Conservation (phyloP, 495 filamentous ascomycete species). For the Daldinia grandis region DNA sequence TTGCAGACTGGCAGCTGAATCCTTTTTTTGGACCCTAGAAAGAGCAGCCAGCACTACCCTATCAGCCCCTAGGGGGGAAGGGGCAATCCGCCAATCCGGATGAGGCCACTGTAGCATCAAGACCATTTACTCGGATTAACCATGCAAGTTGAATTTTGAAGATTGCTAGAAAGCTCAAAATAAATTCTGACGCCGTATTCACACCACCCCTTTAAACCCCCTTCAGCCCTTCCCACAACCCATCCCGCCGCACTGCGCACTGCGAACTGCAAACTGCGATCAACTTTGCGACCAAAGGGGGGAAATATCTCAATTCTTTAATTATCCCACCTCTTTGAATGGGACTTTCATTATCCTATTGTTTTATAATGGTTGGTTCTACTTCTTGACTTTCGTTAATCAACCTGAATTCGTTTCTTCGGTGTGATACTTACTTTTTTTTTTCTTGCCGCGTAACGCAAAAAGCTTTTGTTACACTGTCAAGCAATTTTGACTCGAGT, state of each 20-base stretch:
- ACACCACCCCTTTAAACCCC: slow-evolving; percentile 19
- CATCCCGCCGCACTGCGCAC: slow-evolving; percentile 21
- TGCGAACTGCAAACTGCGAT: neutral
- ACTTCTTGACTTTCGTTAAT: slow-evolving; percentile 60
- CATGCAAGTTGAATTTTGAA: slow-evolving; percentile 27
- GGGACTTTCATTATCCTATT: slow-evolving; percentile 43
- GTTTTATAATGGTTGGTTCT: slow-evolving; percentile 53
- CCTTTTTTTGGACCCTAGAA: slow-evolving; percentile 20
- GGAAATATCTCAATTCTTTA: slow-evolving; percentile 14
- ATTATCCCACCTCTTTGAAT: slow-evolving; percentile 43
- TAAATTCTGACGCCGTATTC: slow-evolving; percentile 38
- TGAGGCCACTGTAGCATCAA: slow-evolving; percentile 52
- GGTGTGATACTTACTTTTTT: slow-evolving; percentile 20
- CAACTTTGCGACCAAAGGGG: slow-evolving; percentile 33
- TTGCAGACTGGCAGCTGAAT: slow-evolving; percentile 26
- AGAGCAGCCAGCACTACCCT: neutral
- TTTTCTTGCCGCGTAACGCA: slow-evolving; percentile 26
- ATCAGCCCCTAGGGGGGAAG: slow-evolving; percentile 36
- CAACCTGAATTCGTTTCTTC: slow-evolving; percentile 27
- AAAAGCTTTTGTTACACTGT: slow-evolving; percentile 11
- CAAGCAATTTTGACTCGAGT: slow-evolving; percentile 6
- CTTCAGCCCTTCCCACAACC: slow-evolving; percentile 21
- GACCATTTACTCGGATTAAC: slow-evolving; percentile 29
- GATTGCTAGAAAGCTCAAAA: slow-evolving; percentile 29
- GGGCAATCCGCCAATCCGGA: slow-evolving; percentile 41